Percentiles rank a stretch among this genome's conserved stretches.
These are phyloP conservation scores for Carex littledalei DNA, from an alignment of 176 grass and related monocot genomes.

Conservation along the genomic window DNA sequence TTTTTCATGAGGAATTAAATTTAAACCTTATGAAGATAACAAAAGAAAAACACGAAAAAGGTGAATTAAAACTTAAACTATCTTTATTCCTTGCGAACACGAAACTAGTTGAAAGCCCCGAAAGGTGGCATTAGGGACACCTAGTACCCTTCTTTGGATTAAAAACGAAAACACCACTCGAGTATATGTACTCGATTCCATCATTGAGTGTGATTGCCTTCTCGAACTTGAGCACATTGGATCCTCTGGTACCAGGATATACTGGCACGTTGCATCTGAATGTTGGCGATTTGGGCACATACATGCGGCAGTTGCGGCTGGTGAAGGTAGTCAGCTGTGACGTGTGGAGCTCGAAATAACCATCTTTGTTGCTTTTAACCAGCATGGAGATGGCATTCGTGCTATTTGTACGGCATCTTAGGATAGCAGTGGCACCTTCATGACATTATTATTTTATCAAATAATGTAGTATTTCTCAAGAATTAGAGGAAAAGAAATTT, in stretches of 20 bases:
- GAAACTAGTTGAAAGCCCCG: neutral
- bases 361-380: slow-evolving; percentile 27
- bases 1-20: neutral
- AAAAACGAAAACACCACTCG: slow-evolving; percentile 40
- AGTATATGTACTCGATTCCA: slow-evolving; percentile 36
- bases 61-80: neutral
- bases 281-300: slow-evolving; percentile 30
- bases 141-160: slow-evolving; percentile 12
- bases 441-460: neutral
- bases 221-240: slow-evolving; percentile 37
- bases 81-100: neutral
- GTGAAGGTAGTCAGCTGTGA: slow-evolving; percentile 40
- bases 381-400: slow-evolving; percentile 19
- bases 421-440: slow-evolving; percentile 39
- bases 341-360: slow-evolving; percentile 63
- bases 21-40: neutral
- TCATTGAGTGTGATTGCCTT: slow-evolving; percentile 27
- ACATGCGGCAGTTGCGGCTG: slow-evolving; percentile 41
- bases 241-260: slow-evolving; percentile 12
- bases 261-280: slow-evolving; percentile 21
- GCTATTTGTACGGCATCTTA: slow-evolving; percentile 37
- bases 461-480: neutral
- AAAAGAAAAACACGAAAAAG: neutral
- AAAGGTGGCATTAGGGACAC: slow-evolving; percentile 21
- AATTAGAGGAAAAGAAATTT: neutral